Conservation (phyloP, 78 protist species). For the Guillardia theta region DNA sequence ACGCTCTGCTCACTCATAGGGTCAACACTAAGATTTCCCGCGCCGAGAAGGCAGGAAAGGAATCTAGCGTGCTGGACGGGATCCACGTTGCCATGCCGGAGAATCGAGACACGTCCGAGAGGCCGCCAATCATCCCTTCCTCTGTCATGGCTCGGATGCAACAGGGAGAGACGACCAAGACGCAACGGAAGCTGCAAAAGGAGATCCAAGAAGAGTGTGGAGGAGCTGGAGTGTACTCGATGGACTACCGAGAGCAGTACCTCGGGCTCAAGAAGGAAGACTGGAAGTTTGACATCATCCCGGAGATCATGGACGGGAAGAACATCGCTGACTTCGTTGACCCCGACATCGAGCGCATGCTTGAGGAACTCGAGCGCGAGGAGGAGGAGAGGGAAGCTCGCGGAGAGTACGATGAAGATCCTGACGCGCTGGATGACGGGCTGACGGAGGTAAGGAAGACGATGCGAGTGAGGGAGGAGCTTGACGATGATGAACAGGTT, state of each 20-base stretch:
- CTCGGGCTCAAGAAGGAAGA: conserved; percentile 48
- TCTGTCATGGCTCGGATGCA: neutral
- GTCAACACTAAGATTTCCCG: conserved; percentile 65
- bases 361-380: conserved; percentile 31
- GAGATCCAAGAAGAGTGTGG: conserved; percentile 64
- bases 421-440: neutral
- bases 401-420: neutral
- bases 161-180: neutral
- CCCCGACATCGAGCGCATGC: conserved; percentile 42
- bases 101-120: conserved; percentile 61
- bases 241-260: conserved; percentile 20
- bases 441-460: too few relatives aligned
- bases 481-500: too few relatives aligned
- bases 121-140: conserved; percentile 37
- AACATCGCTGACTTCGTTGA: conserved; percentile 44
- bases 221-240: conserved; percentile 69
- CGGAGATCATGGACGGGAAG: conserved; percentile 97
- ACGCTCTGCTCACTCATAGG: conserved; percentile 78
- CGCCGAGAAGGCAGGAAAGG: neutral
- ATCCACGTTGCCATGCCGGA: conserved; percentile 86
- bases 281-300: conserved; percentile 93
- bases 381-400: neutral
- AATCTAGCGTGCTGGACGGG: neutral
- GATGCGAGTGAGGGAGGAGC: too few relatives aligned
- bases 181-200: conserved; percentile 15